These are phyloP conservation scores for Dothidotthia symphoricarpi DNA, from an alignment of 2,329 filamentous ascomycete species.

Conservation along the genomic window DNA sequence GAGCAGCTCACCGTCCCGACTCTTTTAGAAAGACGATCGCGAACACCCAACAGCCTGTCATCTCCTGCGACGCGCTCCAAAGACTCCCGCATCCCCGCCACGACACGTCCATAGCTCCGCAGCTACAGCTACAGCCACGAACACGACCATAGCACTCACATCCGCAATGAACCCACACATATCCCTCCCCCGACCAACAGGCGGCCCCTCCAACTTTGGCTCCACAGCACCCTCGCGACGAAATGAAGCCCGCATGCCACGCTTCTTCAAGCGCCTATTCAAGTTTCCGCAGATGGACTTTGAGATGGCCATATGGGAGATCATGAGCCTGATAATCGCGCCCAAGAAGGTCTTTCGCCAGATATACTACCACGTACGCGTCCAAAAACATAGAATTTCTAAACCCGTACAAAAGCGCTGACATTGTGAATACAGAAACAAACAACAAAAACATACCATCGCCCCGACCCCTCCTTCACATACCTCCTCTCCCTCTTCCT, in stretches of 20 bases:
- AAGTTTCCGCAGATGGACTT: slow-evolving; percentile 75
- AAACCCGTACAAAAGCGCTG: too few species aligned
- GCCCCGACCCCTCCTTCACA: slow-evolving; percentile 67
- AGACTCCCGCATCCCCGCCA: too few species aligned
- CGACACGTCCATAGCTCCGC: background rate
- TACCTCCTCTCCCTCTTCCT: slow-evolving; percentile 68
- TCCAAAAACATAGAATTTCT: slow-evolving; percentile 62
- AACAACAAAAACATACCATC: slow-evolving; percentile 66
- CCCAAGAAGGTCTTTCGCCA: slow-evolving; percentile 70
- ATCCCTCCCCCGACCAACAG: slow-evolving; percentile 58
- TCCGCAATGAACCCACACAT: slow-evolving; percentile 59
- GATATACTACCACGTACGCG: slow-evolving; percentile 65
- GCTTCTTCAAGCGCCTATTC: slow-evolving; percentile 67
- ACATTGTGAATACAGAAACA: slow-evolving; percentile 63
- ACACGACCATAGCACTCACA: slow-evolving; percentile 1
- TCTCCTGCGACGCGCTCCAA: too few species aligned
- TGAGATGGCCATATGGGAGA: slow-evolving; percentile 71
- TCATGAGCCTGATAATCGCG: slow-evolving; percentile 65
- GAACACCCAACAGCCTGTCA: too few species aligned
- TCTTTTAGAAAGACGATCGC: too few species aligned
- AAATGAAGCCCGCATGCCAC: slow-evolving; percentile 59
- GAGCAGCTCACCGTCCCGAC: too few species aligned
- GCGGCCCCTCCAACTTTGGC: slow-evolving; percentile 54
- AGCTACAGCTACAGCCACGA: background rate
- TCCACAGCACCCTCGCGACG: slow-evolving; percentile 49